phyloP scores from a whole-genome alignment of 2,329 filamentous ascomycete genomes.

The Fusarium odoratissimum region DNA sequence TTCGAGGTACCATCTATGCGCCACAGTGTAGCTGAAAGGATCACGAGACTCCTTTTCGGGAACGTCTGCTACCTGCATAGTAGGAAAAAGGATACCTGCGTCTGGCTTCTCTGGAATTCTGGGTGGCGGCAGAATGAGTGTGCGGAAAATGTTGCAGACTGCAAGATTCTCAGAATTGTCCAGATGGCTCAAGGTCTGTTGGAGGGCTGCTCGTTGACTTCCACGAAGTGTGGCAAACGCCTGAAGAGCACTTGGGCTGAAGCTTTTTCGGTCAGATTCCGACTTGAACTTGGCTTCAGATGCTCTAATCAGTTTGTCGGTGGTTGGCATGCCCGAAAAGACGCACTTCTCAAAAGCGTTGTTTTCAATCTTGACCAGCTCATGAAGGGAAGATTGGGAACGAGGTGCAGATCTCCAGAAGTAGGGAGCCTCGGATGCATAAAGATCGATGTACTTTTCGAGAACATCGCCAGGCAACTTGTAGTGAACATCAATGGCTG shows the following conservation, averaged over 20 bases:
- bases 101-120: conserved; percentile 24
- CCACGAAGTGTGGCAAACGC: conserved; percentile 54
- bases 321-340: conserved; percentile 34
- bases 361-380: conserved; percentile 52
- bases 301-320: conserved; percentile 15
- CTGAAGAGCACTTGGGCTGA: conserved; percentile 15
- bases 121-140: conserved; percentile 51
- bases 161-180: conserved; percentile 52
- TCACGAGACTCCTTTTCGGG: conserved; percentile 43
- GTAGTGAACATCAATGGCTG: conserved; percentile 44
- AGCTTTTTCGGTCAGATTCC: not conserved
- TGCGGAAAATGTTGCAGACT: conserved; percentile 52
- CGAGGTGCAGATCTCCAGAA: conserved; percentile 13
- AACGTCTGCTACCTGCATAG: conserved; percentile 32
- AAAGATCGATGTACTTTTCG: conserved; percentile 22
- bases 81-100: conserved; percentile 39
- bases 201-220: conserved; percentile 58
- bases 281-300: conserved; percentile 11
- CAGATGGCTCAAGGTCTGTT: conserved; percentile 55
- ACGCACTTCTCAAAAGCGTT: conserved; percentile 51
- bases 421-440: conserved; percentile 13
- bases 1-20: conserved; percentile 36
- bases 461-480: conserved; percentile 28
- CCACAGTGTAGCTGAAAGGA: conserved; percentile 46
- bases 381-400: conserved; percentile 34